These are phyloP conservation scores for Chaetomium cochliodes DNA, from an alignment of 495 filamentous ascomycete species.

Conservation along the genomic window DNA sequence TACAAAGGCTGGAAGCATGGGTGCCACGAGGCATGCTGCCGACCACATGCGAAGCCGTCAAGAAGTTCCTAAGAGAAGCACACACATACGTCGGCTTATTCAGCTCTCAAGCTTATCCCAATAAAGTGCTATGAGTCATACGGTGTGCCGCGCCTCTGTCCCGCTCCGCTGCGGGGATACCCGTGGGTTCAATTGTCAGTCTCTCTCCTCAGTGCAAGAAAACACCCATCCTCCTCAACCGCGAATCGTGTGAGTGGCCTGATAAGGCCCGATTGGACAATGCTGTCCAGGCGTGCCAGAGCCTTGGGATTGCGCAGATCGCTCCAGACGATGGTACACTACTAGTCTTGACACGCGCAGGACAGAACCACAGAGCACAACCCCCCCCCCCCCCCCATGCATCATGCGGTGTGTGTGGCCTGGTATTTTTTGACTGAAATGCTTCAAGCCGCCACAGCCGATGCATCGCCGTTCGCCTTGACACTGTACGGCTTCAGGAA, in stretches of 20 bases:
- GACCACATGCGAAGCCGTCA: not conserved
- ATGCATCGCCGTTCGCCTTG: constrained; percentile 40
- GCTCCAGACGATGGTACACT: not conserved
- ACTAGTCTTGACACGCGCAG: not conserved
- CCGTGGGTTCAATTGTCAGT: not conserved
- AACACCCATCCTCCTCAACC: not conserved
- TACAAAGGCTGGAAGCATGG: not conserved
- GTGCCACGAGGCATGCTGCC: not conserved
- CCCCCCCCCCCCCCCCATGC: not conserved
- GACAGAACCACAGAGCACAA: not conserved
- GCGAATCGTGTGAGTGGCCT: not conserved
- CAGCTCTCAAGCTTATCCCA: not conserved
- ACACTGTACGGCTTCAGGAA: constrained; percentile 72
- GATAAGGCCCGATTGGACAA: not conserved
- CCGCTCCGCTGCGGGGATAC: not conserved
- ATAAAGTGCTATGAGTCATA: constrained; percentile 2
- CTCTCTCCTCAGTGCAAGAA: not conserved
- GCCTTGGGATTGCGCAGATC: not conserved
- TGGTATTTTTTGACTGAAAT: not conserved
- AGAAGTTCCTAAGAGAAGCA: not conserved
- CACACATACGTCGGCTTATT: not conserved
- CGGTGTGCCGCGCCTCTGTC: not conserved
- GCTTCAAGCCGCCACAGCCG: constrained; percentile 31
- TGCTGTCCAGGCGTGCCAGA: not conserved
- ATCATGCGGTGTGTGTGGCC: too few relatives aligned